These are phyloP conservation scores for Auricularia sp. DNA, from an alignment of 768 basidiomycete species.

Conservation along the genomic window DNA sequence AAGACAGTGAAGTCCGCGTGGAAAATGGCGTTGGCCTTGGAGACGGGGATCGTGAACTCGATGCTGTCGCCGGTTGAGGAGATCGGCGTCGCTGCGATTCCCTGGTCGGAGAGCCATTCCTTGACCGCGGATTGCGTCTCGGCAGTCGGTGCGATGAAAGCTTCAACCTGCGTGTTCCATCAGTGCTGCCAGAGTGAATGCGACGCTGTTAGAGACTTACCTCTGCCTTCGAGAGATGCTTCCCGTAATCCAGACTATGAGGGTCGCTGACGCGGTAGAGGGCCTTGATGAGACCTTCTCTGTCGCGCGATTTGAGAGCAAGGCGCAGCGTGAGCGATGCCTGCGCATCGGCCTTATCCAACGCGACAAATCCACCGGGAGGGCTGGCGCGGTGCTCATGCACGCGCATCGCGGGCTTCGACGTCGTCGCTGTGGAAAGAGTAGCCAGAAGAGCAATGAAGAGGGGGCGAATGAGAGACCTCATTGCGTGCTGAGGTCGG, in stretches of 20 bases:
- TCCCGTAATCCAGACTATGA: slow-evolving; percentile 14
- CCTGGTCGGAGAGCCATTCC: slow-evolving; percentile 15
- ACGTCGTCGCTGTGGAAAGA: too few species aligned
- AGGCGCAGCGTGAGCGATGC: too few species aligned
- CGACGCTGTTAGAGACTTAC: slow-evolving; percentile 9
- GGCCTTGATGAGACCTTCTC: too few species aligned
- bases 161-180: slow-evolving; percentile 14
- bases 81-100: slow-evolving; percentile 15
- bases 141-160: slow-evolving; percentile 18
- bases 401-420: too few species aligned
- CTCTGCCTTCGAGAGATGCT: slow-evolving; percentile 25
- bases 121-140: slow-evolving; percentile 17
- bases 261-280: slow-evolving; percentile 20
- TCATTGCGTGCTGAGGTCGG: too few species aligned
- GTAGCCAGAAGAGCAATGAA: too few species aligned
- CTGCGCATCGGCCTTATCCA: too few species aligned
- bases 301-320: too few species aligned
- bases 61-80: slow-evolving; percentile 22
- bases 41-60: slow-evolving; percentile 16
- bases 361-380: too few species aligned
- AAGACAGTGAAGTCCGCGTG: slow-evolving; percentile 19
- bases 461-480: too few species aligned
- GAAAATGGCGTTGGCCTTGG: slow-evolving; percentile 20
- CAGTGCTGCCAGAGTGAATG: background rate
- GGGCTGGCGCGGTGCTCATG: too few species aligned